A percentile compares a stretch with the other conserved stretches of the same genome.
Evolutionary conservation across 1,139 yeast genomes (phyloP).

Genomic region (Protomyces pachydermus): DNA sequence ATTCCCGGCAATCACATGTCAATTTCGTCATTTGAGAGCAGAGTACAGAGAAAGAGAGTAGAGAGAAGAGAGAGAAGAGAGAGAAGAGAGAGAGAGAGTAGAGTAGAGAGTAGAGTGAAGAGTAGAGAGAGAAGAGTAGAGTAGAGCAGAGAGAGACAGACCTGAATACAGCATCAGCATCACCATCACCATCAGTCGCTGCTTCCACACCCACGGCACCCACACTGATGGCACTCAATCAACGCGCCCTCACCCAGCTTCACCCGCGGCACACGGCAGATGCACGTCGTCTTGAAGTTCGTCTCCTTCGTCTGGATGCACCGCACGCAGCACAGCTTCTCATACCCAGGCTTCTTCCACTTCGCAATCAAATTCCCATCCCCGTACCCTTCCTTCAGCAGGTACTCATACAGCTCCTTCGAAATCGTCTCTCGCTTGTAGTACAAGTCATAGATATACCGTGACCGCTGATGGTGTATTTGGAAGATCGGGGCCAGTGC

Average conservation of each 20-base stretch:
- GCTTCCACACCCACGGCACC: constrained; percentile 84
- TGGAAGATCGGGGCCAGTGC: constrained; percentile 69
- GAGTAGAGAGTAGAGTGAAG: too few species aligned
- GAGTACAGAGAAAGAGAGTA: too few species aligned
- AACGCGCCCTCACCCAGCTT: constrained; percentile 39
- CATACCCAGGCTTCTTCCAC: constrained; percentile 54
- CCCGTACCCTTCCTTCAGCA: constrained; percentile 60
- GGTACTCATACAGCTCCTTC: constrained; percentile 68
- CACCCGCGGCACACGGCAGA: constrained; percentile 77
- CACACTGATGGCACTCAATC: constrained; percentile 75
- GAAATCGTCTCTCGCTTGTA: constrained; percentile 66
- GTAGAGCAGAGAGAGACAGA: too few species aligned
- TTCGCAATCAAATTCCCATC: constrained; percentile 75
- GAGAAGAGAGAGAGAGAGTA: too few species aligned
- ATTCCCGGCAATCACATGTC: neutral
- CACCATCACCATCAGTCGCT: too few species aligned
- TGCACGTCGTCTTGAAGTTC: constrained; percentile 52
- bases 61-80: too few species aligned
- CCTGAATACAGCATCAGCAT: too few species aligned
- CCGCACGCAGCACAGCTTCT: constrained; percentile 72
- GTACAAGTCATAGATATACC: constrained; percentile 70
- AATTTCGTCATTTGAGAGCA: neutral
- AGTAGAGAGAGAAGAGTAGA: too few species aligned
- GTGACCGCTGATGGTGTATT: constrained; percentile 66
- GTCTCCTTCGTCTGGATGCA: constrained; percentile 58